Base-by-base conservation (phyloP, 2,329 filamentous ascomycete genomes). In the Teratosphaeria epicoccoides region DNA sequence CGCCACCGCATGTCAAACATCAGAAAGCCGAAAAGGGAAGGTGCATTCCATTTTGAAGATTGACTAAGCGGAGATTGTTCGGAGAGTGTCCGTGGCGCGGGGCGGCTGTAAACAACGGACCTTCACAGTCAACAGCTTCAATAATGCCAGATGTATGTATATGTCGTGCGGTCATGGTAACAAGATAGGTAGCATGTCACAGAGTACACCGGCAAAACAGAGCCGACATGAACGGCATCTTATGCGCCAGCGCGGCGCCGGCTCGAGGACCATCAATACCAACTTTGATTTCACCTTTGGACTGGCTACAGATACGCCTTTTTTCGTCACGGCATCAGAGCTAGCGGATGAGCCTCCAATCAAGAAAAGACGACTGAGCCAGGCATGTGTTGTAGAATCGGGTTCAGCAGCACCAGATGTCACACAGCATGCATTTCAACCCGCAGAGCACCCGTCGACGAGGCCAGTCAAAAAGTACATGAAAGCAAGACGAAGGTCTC, bases 211-310 rank as follows among this genome's bases (percentile, higher is more conserved):
- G 37, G 48, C 54, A 46, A 63, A 61, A 54, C 55, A 58, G 61
- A 43, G 56, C 43, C 58, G 64, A 52, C 53, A 64, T 55, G 62
- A 66, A 50, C 50, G 62, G 48, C 64, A 66, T 63, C 53, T 66
- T 55, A 59, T 61, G 47, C 59, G 64, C 17, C 64, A 65, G 52
- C 56, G 63, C 54, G 64, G 64, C 50, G 63, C 64, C 48, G 64
- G 63, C 60, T 61, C 59, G 17, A 55, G 63, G 50, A 55, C 52
- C 22, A 52, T 66, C 24, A 53, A 57, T 20, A 59, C 60, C 26
- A 60, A 52, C 22, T 66, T 66, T 49, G 63, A 61, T 40, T 66
- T 66, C 57, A 56, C 60, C 2, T 58, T 66, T 45, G 59, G 52
- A 49, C 37, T 47, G 43, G 44, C 33, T 23, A 24, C 49, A 17